These are phyloP conservation scores for Diaporthe citri DNA, from an alignment of 2,329 filamentous ascomycete species.

Conservation along the genomic window DNA sequence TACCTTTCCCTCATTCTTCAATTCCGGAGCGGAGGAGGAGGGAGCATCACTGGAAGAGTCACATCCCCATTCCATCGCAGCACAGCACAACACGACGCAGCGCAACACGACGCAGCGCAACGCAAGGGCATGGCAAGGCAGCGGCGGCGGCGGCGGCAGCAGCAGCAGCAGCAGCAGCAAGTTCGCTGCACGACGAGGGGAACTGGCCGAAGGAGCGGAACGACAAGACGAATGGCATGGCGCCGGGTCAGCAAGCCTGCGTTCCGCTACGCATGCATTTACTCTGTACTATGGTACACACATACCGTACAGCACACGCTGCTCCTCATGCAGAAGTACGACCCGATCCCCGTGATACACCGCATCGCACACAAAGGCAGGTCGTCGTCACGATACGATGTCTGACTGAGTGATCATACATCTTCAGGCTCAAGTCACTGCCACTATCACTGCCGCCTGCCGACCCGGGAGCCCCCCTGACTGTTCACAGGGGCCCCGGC, in stretches of 20 bases:
- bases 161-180: not conserved
- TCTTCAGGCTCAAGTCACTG: not conserved
- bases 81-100: too few species aligned
- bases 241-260: slow-evolving; percentile 20
- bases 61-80: not conserved
- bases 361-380: not conserved
- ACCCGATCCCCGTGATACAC: slow-evolving; percentile 16
- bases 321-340: not conserved
- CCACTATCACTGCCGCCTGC: slow-evolving; percentile 16
- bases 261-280: not conserved
- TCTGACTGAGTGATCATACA: not conserved
- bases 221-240: slow-evolving; percentile 3
- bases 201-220: slow-evolving; percentile 11
- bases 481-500: not conserved
- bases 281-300: not conserved
- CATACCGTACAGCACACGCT: not conserved
- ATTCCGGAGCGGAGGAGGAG: not conserved
- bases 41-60: not conserved
- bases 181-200: not conserved
- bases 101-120: slow-evolving; percentile 6
- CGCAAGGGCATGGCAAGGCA: not conserved
- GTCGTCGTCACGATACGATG: not conserved
- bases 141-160: too few species aligned
- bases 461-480: slow-evolving; percentile 15
- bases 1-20: not conserved